A percentile compares a stretch with the other conserved stretches of the same genome.
Evolutionary conservation across 2,329 filamentous ascomycete species (phyloP).

Genomic region (Colletotrichum somersetense): DNA sequence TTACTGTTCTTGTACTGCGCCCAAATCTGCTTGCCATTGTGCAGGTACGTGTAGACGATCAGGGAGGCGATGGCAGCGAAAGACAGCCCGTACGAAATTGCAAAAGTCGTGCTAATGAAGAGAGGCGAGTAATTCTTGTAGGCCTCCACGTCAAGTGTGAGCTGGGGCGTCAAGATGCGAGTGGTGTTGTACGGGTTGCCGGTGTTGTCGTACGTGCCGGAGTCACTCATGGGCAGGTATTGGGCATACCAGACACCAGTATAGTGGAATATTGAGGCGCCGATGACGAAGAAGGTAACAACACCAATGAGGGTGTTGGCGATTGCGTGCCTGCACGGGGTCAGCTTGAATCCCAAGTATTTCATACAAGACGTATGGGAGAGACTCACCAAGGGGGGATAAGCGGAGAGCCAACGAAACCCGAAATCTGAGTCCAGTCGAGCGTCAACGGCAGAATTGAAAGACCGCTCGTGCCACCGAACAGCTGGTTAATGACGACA

Average conservation of each 20-base stretch:
- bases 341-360: background rate
- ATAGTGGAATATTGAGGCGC: conserved; percentile 72
- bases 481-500: conserved; percentile 77
- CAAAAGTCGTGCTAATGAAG: conserved; percentile 79
- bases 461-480: conserved; percentile 76
- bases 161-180: conserved; percentile 71
- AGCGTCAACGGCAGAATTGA: conserved; percentile 80
- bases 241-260: conserved; percentile 73
- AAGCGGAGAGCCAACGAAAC: conserved; percentile 75
- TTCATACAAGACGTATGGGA: background rate
- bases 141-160: conserved; percentile 71
- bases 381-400: conserved; percentile 75
- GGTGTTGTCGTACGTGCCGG: conserved; percentile 78
- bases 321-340: conserved; percentile 71
- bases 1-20: conserved; percentile 70
- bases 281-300: conserved; percentile 73
- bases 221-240: conserved; percentile 78
- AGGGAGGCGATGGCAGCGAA: conserved; percentile 79
- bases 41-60: conserved; percentile 75
- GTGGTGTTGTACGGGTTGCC: conserved; percentile 73
- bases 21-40: conserved; percentile 77
- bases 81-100: conserved; percentile 76
- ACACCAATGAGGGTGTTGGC: conserved; percentile 79
- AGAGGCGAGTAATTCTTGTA: conserved; percentile 77
- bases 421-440: conserved; percentile 81